Base-by-base conservation (phyloP, 805 yeast genomes). In the Brettanomyces sp. region DNA sequence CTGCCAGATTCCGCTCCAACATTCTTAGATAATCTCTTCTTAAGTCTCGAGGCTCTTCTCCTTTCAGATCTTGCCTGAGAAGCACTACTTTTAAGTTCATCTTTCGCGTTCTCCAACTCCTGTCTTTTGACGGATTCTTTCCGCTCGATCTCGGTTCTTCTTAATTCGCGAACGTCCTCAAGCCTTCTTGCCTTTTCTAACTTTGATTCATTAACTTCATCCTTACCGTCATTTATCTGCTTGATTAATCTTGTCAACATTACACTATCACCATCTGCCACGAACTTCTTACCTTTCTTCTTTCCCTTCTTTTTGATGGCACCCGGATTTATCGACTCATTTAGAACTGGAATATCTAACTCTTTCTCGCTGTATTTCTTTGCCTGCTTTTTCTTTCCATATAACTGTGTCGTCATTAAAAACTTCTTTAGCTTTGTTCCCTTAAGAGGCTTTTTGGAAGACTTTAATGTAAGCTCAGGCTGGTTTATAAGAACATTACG, bases 151-250 rank as follows among this genome's bases (percentile, higher is more conserved):
- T 93, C 98, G 65, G 82, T 74, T 57, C 87, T 79, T 68, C 85
- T 87, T 52, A 88, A 69, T 39, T 88, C 96, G 58, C 99, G 76
- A 48, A 91, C 77, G 55, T 86, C 95, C 64, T 91, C 97, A 42
- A 93, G 71, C 64, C 95, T 81, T 59, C 86, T 79, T 0, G 95
- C 82, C 59, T 86, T 87, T 60, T 91, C 99, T 47, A 93, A 70
- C 65, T 89, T 93, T 54, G 95, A 84, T 58, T 90, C 96, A 55
- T 83, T 81, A 7, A 79, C 76, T 39, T 77, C 74, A 50, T 91
- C 97, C 52, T 80, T 73, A 49, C 82, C 77, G 59, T 89, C 95
- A 56, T 88, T 89, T 46, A 93, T 88, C 32, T 83, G 78, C 52
- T 80, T 82, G 44, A 90, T 79, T 49, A 91, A 71, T 63, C 95